Percentiles rank a stretch among this genome's conserved stretches.
These are phyloP conservation scores for Tritrichomonas foetus DNA, from an alignment of 208 protist species.

Conservation along the genomic window DNA sequence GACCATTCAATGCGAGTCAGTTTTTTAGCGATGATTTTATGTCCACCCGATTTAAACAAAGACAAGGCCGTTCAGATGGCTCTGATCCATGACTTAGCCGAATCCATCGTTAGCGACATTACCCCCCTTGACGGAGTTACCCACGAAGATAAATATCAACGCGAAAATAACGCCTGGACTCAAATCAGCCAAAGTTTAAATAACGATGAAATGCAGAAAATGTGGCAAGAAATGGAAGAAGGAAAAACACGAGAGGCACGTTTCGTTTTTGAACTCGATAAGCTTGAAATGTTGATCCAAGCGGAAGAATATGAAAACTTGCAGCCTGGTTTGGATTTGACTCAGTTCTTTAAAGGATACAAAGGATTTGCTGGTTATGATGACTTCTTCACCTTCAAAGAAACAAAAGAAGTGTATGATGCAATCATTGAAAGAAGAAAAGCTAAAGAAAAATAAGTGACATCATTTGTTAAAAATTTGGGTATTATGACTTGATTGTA, in stretches of 20 bases:
- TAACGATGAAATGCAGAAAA: slow-evolving; percentile 13
- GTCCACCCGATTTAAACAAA: not conserved
- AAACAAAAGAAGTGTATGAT: not conserved
- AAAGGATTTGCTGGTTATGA: not conserved
- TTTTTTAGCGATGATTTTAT: not conserved
- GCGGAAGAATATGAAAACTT: slow-evolving; percentile 31
- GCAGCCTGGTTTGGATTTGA: not conserved
- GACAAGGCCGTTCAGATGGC: slow-evolving; percentile 22
- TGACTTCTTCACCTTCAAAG: not conserved
- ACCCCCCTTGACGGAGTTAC: slow-evolving; percentile 20
- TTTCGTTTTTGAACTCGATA: slow-evolving; percentile 30
- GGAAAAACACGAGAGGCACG: not conserved
- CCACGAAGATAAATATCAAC: not conserved
- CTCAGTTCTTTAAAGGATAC: not conserved
- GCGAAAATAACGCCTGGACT: not conserved
- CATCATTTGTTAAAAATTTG: too few species aligned
- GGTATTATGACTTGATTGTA: not conserved
- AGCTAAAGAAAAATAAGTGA: not conserved
- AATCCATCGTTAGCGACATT: slow-evolving; percentile 18
- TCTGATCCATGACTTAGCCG: slow-evolving; percentile 15
- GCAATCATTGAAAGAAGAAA: not conserved
- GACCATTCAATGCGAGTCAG: slow-evolving; percentile 14
- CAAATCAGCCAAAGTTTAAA: not conserved
- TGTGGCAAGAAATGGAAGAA: slow-evolving; percentile 39
- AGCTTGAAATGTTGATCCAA: slow-evolving; percentile 36